Conservation (phyloP, 106 monocot species). For the Xerophyta viscosa region DNA sequence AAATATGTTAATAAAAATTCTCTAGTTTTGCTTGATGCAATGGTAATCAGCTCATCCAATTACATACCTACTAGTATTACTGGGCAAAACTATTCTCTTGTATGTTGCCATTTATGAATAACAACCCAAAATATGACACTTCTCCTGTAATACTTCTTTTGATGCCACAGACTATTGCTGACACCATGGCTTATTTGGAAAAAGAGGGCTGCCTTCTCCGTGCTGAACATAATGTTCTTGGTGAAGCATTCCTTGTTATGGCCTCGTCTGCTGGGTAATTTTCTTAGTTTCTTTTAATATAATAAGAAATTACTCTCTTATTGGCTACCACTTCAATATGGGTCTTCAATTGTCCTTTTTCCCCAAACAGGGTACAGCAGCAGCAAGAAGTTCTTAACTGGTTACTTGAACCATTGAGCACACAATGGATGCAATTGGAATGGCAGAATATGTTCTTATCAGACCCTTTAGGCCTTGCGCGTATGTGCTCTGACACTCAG, state of each 20-base stretch:
- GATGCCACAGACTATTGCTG: slow-evolving; percentile 68
- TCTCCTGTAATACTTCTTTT: background rate
- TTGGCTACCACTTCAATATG: too few relatives aligned
- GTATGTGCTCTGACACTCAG: slow-evolving; percentile 52
- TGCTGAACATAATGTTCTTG: slow-evolving; percentile 88
- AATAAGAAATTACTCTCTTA: background rate
- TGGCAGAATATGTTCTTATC: slow-evolving; percentile 90
- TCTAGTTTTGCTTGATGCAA: too few relatives aligned
- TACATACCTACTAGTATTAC: too few relatives aligned
- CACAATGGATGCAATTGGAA: slow-evolving; percentile 76
- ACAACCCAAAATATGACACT: too few relatives aligned
- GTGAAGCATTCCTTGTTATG: slow-evolving; percentile 98
- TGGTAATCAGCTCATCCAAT: too few relatives aligned
- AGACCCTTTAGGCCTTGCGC: slow-evolving; percentile 55
- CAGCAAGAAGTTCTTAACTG: slow-evolving; percentile 92
- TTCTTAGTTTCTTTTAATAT: background rate
- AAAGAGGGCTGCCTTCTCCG: slow-evolving; percentile 70
- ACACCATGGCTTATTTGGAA: slow-evolving; percentile 89
- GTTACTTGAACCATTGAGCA: slow-evolving; percentile 88
- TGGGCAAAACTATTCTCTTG: too few relatives aligned
- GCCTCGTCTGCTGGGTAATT: slow-evolving; percentile 83
- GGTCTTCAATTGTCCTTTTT: too few relatives aligned
- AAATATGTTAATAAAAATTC: too few relatives aligned
- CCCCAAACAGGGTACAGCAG: slow-evolving; percentile 57
- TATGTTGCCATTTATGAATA: too few relatives aligned